phyloP scores from a whole-genome alignment of 208 protist species.

The Crithidia mellificae region DNA sequence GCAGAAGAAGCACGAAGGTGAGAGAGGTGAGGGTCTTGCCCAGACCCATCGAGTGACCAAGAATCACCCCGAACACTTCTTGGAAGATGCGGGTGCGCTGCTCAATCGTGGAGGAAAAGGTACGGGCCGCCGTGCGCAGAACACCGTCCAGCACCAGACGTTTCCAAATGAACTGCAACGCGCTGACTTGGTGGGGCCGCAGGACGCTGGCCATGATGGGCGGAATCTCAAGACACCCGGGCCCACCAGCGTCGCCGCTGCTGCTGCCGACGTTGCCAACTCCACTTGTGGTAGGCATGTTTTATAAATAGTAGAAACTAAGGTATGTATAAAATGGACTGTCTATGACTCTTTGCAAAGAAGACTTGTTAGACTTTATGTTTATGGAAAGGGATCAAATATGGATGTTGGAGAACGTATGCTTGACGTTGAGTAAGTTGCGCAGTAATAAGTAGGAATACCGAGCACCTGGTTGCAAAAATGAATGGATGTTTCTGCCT shows the following conservation, averaged over 20 bases:
- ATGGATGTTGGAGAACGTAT: too few species aligned
- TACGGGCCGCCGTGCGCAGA: constrained; percentile 41
- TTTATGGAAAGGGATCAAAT: too few species aligned
- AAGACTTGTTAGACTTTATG: too few species aligned
- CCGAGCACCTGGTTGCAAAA: too few species aligned
- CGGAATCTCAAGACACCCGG: constrained; percentile 32
- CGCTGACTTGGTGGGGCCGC: constrained; percentile 68
- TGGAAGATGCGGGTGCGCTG: constrained; percentile 54
- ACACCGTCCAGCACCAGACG: constrained; percentile 72
- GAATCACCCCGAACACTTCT: constrained; percentile 68
- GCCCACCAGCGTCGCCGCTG: neutral
- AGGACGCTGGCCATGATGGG: constrained; percentile 43
- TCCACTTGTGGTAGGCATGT: neutral
- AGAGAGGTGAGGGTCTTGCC: constrained; percentile 85
- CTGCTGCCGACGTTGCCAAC: neutral
- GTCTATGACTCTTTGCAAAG: too few species aligned
- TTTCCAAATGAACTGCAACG: constrained; percentile 77
- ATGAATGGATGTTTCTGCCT: too few species aligned
- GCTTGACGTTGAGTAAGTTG: too few species aligned
- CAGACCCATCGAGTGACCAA: constrained; percentile 91
- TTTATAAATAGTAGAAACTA: too few species aligned
- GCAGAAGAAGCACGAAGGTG: constrained; percentile 70
- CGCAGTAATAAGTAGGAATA: too few species aligned
- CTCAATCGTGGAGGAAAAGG: constrained; percentile 37
- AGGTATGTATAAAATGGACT: too few species aligned